Percentiles rank a stretch among this genome's conserved stretches.
These are phyloP conservation scores for Lentinula boryana DNA, from an alignment of 768 basidiomycete species.

Conservation along the genomic window DNA sequence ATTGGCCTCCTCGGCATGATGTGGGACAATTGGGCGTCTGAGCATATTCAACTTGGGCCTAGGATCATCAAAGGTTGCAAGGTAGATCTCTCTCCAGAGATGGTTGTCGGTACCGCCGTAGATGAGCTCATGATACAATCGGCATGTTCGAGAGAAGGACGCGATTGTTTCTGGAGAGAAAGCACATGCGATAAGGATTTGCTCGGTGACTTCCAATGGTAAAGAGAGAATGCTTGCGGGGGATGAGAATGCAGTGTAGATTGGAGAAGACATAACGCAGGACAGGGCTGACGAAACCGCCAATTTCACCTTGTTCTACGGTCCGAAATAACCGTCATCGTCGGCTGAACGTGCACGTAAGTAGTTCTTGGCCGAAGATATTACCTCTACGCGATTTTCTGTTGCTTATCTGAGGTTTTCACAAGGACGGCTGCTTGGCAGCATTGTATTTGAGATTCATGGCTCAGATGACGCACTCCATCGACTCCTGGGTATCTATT, in stretches of 20 bases:
- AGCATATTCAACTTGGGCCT: constrained; percentile 20
- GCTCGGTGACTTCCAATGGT: constrained; percentile 36
- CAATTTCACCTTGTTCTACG: background rate
- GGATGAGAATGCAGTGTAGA: background rate
- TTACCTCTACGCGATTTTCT: no score
- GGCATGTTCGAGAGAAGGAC: constrained; percentile 29
- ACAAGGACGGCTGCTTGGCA: background rate
- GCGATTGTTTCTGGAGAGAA: constrained; percentile 25
- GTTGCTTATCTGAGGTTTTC: background rate
- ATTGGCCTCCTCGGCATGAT: background rate
- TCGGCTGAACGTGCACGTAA: no score
- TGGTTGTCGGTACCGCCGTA: constrained; percentile 26
- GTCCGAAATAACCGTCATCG: background rate
- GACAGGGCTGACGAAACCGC: background rate
- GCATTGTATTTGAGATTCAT: no score
- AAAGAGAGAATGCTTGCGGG: constrained; percentile 9
- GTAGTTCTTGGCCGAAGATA: no score
- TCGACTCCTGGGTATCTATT: no score
- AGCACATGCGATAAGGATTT: constrained; percentile 21
- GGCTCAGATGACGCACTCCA: no score
- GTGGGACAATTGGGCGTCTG: background rate
- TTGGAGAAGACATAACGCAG: background rate
- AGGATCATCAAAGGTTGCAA: constrained; percentile 46
- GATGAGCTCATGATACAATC: constrained; percentile 26
- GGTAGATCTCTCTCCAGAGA: constrained; percentile 45